Evolutionary conservation across 2,329 filamentous ascomycete genomes (phyloP), one percentile per base, ranked within the genome.

Genomic region (Thielaviopsis musarum): DNA sequence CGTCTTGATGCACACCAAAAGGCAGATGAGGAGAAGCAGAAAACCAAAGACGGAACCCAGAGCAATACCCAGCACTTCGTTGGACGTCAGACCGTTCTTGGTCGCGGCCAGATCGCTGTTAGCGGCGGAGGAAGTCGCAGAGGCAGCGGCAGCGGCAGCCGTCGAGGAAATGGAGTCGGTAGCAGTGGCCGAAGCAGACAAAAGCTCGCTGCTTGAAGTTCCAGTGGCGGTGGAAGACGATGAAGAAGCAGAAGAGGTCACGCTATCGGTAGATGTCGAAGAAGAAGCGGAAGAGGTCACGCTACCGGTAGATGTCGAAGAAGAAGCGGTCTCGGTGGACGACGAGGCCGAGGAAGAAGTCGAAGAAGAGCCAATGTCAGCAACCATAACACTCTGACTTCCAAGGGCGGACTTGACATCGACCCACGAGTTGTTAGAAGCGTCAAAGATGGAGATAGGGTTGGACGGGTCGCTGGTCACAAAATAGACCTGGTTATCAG

Each of bases 11-110:
- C 93, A 74, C 21, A 96, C 76, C n/a, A 89, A 68, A 1, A 87
- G 69, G 26, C 87, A 76, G 38, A 59, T 34, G n/a, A 94, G 73
- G 6, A 95, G 68, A 0, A 82, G 72, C 21, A 85, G 82, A 57
- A 89, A 74, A 19, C 87, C 89, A 57, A 87, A 79, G 22, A 95
- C 82, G n/a, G 84, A 83, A 13, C 91, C 90, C 0, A 97, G 77
- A 0, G 87, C 87, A 56, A 88, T 87, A 38, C 88, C 91, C 1
- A 96, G 77, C 28, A 95, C 85, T 7, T 82, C 64, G 70, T 77
- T 74, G 68, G 74, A 67, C 61, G 60, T 54, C 10, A 62, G 57
- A 12, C 60, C 60, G 15, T 60, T 41, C 28, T 60, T 56, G 17
- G 58, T 60, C 6, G 54, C 21, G 6, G 58, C 58, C 15, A 57